A percentile compares a stretch with the other conserved stretches of the same genome.
phyloP scores from a whole-genome alignment of 2,329 filamentous ascomycete species.

The Trichoderma arundinaceum region DNA sequence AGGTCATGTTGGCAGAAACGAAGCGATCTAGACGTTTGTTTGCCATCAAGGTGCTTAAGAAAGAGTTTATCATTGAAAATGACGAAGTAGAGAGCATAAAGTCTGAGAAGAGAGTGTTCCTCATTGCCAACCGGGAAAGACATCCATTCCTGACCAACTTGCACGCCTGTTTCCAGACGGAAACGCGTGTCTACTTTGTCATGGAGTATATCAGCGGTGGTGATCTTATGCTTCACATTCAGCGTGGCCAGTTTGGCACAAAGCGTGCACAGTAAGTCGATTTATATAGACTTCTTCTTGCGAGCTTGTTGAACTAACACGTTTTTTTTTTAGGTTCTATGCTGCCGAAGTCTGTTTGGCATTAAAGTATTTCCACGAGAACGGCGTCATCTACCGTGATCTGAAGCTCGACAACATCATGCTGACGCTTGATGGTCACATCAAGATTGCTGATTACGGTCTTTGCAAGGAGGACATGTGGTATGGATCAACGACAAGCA shows the following conservation, averaged over 20 bases:
- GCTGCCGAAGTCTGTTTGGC: conserved; percentile 96
- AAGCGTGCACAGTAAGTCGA: conserved; percentile 89
- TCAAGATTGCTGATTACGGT: conserved; percentile 98
- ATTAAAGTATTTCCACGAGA: conserved; percentile 99
- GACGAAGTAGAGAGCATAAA: conserved; percentile 98
- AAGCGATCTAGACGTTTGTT: conserved; percentile 92
- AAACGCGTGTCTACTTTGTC: conserved; percentile 97
- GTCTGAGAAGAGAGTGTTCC: conserved; percentile 95
- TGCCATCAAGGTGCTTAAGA: conserved; percentile 98
- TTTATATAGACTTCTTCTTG: background rate
- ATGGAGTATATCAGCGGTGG: conserved; percentile 99
- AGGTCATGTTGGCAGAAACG: conserved; percentile 98
- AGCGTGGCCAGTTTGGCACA: conserved; percentile 92
- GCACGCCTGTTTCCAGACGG: conserved; percentile 98
- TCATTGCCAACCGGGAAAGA: conserved; percentile 95
- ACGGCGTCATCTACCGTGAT: conserved; percentile 98
- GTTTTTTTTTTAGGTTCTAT: conserved; percentile 71
- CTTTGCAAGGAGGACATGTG: conserved; percentile 99
- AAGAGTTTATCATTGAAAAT: conserved; percentile 99
- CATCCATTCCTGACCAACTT: conserved; percentile 95
- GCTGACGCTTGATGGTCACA: conserved; percentile 91
- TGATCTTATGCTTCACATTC: conserved; percentile 98
- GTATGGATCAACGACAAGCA: conserved; percentile 95
- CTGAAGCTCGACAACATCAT: conserved; percentile 93
- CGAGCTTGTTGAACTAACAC: background rate